Percentiles rank a stretch among this genome's conserved stretches.
These are phyloP conservation scores for Diutina catenulata DNA, from an alignment of 1,139 yeast species.

Conservation along the genomic window DNA sequence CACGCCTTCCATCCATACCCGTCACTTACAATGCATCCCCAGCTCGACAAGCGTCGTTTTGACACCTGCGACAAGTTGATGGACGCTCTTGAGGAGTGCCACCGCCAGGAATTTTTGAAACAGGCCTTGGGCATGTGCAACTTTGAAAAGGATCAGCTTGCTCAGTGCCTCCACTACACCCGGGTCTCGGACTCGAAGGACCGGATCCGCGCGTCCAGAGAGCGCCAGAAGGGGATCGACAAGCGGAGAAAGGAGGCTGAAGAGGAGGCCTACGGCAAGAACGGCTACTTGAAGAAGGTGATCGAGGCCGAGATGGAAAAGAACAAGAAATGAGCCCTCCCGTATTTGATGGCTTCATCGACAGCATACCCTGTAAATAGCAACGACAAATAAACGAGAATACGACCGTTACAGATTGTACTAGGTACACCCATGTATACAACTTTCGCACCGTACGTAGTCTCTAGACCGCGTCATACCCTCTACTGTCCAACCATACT, in stretches of 20 bases:
- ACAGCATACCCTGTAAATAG: not conserved
- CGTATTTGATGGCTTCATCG: not conserved
- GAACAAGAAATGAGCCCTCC: slow-evolving; percentile 6
- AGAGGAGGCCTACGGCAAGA: slow-evolving; percentile 76
- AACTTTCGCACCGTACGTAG: no score
- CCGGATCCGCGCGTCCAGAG: slow-evolving; percentile 45
- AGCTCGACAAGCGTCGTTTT: slow-evolving; percentile 32
- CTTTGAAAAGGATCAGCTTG: slow-evolving; percentile 67
- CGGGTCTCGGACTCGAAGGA: slow-evolving; percentile 57
- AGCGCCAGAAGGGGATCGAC: slow-evolving; percentile 43
- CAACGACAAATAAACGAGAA: not conserved
- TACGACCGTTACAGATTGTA: no score
- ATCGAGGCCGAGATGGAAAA: slow-evolving; percentile 27
- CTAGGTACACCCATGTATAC: no score
- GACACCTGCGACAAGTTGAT: slow-evolving; percentile 67
- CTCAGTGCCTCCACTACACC: slow-evolving; percentile 70
- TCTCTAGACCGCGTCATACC: no score
- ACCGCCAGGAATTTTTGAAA: slow-evolving; percentile 54
- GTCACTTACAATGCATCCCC: slow-evolving; percentile 28
- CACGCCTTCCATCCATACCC: not conserved
- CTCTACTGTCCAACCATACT: no score
- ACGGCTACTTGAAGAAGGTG: slow-evolving; percentile 57
- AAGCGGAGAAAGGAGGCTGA: slow-evolving; percentile 47
- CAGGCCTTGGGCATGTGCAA: slow-evolving; percentile 83
- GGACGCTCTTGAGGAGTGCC: slow-evolving; percentile 86